Evolutionary conservation across 352 stramenopile genomes (phyloP).

Genomic region (Globisporangium uncinulatum): DNA sequence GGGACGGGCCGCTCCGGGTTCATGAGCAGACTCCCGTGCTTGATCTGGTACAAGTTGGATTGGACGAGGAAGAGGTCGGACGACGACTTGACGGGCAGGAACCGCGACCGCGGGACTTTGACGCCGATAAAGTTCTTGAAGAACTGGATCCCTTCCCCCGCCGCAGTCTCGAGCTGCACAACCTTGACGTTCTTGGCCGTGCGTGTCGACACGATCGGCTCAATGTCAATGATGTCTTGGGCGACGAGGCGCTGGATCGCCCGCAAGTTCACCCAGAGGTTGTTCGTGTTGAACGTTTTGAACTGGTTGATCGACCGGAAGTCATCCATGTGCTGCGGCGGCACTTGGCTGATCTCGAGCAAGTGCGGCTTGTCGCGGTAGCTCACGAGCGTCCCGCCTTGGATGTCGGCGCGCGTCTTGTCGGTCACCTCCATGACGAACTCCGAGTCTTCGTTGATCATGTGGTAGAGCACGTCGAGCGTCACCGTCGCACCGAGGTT

Average conservation of each 20-base stretch:
- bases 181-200: conserved; percentile 94
- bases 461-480: conserved; percentile 97
- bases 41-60: conserved; percentile 91
- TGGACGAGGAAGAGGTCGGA: conserved; percentile 96
- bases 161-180: conserved; percentile 94
- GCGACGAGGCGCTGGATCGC: conserved; percentile 96
- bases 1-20: conserved; percentile 72
- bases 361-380: conserved; percentile 94
- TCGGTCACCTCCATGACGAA: conserved; percentile 99
- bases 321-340: conserved; percentile 91
- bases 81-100: conserved; percentile 99
- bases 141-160: conserved; percentile 97
- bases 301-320: conserved; percentile 96
- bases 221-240: conserved; percentile 97
- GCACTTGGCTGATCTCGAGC: conserved; percentile 97
- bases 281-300: conserved; percentile 99
- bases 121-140: conserved; percentile 97
- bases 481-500: conserved; percentile 98
- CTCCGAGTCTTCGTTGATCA: conserved; percentile 95
- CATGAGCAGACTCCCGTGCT: conserved; percentile 89
- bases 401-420: conserved; percentile 89
- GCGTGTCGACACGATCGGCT: conserved; percentile 90
- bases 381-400: conserved; percentile 87
- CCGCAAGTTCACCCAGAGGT: conserved; percentile 98
- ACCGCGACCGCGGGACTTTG: conserved; percentile 94